Evolutionary conservation across 139 green algal species (phyloP), one percentile per base, ranked within the genome.

Genomic region (Tetratostichococcus sp.): DNA sequence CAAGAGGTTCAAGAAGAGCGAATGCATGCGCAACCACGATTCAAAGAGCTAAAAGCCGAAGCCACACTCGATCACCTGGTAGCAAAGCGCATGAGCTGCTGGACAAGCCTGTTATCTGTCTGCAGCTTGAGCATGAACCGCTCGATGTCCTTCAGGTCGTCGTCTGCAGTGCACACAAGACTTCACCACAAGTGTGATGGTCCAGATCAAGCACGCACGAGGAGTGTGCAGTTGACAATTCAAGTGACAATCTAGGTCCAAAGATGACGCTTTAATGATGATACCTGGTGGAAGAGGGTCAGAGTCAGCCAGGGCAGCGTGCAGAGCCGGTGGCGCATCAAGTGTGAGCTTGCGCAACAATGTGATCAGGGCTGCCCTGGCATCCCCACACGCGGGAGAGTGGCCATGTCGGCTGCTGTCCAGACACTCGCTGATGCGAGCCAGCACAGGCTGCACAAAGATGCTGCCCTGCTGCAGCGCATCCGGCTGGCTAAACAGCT

Each of bases 241-340:
- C n/a, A n/a, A n/a, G n/a, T n/a, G n/a, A n/a, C n/a, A n/a, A n/a
- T n/a, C n/a, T n/a, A n/a, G n/a, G n/a, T n/a, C n/a, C n/a, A n/a
- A n/a, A n/a, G n/a, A n/a, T n/a, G n/a, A n/a, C n/a, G n/a, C 39
- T 50, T 6, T 26, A 23, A 26, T 17, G 26, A 17, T 5, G 11
- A 23, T 2, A 62, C 50, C 50, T 62, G 50, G 50, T 28, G 50
- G 50, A 8, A 62, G 50, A 25, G 50, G 50, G 2, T 62, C 50
- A 31, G 69, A 77, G 59, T 85, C 79, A 31, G 72, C 77, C 28
- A 87, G 34, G 2, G 35, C 69, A 33, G 80, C 78, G 4, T 82
- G 65, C 19, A 84, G 35, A 2, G 77, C 34, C 31, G 81, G 85
- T 72, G 89, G 77, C 71, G 73, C 62, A 23, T 69, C 83, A 35